Conservation (phyloP, 148 eudicot genomes). For the Agrostemma githago region DNA sequence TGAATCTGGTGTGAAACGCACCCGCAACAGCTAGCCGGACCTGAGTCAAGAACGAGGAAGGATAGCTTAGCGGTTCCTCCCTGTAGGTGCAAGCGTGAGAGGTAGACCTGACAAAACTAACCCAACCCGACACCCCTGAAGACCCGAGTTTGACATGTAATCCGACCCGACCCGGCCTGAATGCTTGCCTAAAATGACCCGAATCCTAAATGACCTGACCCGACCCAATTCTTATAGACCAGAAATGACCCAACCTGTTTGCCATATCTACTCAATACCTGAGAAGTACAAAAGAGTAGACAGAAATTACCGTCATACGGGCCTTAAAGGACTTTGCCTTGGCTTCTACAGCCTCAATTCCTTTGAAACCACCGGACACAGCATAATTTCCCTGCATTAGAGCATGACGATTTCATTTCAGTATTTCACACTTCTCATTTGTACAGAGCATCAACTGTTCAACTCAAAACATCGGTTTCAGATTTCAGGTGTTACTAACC, state of each 20-base stretch:
- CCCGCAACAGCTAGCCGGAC: constrained; percentile 89
- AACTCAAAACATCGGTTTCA: background rate
- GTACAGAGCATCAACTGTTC: background rate
- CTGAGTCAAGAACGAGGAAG: constrained; percentile 31
- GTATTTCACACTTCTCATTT: background rate
- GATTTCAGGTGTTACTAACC: constrained; percentile 26
- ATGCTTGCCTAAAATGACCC: too few species aligned
- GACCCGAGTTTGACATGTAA: too few species aligned
- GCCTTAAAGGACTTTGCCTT: constrained; percentile 97
- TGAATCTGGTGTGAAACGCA: constrained; percentile 82
- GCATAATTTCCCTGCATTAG: constrained; percentile 78
- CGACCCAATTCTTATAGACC: too few species aligned
- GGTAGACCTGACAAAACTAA: too few species aligned
- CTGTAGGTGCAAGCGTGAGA: too few species aligned
- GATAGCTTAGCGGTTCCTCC: background rate
- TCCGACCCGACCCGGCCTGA: too few species aligned
- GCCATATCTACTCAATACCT: too few species aligned
- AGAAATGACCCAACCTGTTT: too few species aligned
- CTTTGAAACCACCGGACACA: constrained; percentile 92
- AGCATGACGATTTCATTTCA: background rate
- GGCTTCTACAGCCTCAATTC: constrained; percentile 90
- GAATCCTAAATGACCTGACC: too few species aligned
- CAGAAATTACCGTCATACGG: constrained; percentile 79
- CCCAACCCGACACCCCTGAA: too few species aligned
- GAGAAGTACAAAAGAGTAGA: background rate